phyloP scores from a whole-genome alignment of 2,329 filamentous ascomycete genomes.

The Fusarium sp. region DNA sequence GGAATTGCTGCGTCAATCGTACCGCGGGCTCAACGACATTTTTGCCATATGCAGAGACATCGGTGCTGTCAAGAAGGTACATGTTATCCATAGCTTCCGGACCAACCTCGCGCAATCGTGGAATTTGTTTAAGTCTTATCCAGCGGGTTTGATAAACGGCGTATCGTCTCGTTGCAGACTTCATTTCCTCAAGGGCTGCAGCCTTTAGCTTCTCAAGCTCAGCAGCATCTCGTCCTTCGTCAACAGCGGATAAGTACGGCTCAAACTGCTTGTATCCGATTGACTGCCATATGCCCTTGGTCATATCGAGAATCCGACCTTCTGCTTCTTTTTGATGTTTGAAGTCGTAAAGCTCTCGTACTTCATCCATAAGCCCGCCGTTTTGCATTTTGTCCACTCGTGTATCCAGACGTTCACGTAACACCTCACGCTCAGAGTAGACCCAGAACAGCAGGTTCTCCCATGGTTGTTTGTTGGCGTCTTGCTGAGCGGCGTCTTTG shows the following conservation, averaged over 20 bases:
- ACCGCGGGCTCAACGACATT: constrained; percentile 78
- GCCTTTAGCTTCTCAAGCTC: constrained; percentile 70
- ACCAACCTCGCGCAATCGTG: constrained; percentile 72
- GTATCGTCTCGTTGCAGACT: constrained; percentile 89
- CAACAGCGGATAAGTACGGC: constrained; percentile 72
- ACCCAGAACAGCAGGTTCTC: constrained; percentile 87
- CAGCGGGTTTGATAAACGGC: constrained; percentile 87
- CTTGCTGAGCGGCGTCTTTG: constrained; percentile 51
- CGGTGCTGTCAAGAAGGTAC: constrained; percentile 86
- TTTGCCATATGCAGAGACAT: constrained; percentile 72
- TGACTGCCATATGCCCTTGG: constrained; percentile 92
- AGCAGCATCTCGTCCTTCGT: constrained; percentile 45
- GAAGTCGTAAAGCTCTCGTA: constrained; percentile 62
- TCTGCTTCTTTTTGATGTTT: constrained; percentile 55
- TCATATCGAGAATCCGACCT: constrained; percentile 76
- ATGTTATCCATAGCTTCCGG: constrained; percentile 69
- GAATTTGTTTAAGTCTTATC: constrained; percentile 87
- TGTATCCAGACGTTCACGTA: constrained; percentile 79
- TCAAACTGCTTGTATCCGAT: constrained; percentile 96
- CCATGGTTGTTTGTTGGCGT: constrained; percentile 56
- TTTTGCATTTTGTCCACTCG: constrained; percentile 90
- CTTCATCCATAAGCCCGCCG: constrained; percentile 65
- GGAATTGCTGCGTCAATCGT: constrained; percentile 73
- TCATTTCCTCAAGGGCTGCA: constrained; percentile 80
- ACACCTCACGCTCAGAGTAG: constrained; percentile 77